phyloP scores from a whole-genome alignment of 345 rosid species.

The Populus nigra region DNA sequence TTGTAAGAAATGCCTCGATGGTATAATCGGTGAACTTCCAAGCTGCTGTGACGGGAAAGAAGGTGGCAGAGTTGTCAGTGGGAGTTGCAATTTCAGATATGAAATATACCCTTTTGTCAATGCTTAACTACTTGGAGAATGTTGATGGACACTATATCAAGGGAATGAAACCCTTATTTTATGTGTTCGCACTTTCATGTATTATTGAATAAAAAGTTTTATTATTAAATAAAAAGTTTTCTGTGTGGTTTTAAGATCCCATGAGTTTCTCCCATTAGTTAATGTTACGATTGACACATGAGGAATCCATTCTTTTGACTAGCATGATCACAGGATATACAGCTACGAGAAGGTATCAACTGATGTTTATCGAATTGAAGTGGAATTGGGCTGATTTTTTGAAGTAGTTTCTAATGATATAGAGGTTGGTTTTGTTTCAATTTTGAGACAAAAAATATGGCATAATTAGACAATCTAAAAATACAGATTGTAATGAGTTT shows the following conservation, averaged over 20 bases:
- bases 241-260: background rate
- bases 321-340: background rate
- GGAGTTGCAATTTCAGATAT: constrained; percentile 46
- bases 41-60: constrained; percentile 49
- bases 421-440: no score
- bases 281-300: background rate
- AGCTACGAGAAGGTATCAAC: background rate
- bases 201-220: no score
- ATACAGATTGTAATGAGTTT: no score
- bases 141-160: background rate
- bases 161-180: background rate
- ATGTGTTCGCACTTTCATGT: background rate
- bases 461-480: no score
- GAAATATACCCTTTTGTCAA: constrained; percentile 48
- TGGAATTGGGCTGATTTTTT: no score
- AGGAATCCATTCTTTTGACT: background rate
- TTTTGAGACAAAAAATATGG: no score
- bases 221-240: no score
- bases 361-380: background rate
- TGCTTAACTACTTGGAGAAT: background rate
- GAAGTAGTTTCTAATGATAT: no score
- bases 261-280: background rate
- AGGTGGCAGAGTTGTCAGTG: constrained; percentile 48
- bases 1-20: constrained; percentile 43
- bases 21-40: constrained; percentile 35